Base-by-base conservation (phyloP, 495 filamentous ascomycete genomes). In the Daldinia vernicosa region DNA sequence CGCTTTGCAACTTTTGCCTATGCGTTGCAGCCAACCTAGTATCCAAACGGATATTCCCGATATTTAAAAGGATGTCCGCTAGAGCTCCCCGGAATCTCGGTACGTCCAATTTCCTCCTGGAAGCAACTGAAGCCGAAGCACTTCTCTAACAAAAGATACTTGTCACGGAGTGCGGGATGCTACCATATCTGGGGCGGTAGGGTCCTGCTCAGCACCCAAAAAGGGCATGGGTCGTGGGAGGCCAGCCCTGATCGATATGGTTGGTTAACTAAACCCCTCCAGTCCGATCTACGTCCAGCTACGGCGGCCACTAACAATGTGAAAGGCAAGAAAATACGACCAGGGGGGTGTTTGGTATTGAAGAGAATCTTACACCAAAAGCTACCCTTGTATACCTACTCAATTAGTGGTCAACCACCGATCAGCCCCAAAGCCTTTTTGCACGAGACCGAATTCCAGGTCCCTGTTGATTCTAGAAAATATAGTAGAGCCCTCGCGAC, bases 101-200 rank as follows among this genome's bases (percentile, higher is more conserved):
- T 33, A 52, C 28, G 26, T 43, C 37, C 6, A 51, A 45, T 45
- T 47, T 39, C 60, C 66, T 58, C 63, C 40, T 60, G 39, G 35
- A 52, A 32, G 28, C 53, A 56, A 33, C 53, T 35, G 33, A 35
- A 56, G 53, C 78, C 78, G 78, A 79, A 69, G 72, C 75, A 75
- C 64, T 71, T 76, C 78, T 75, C 77, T 74, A 40, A 77, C 77
- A 75, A 69, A 62, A 76, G 58, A 66, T 58, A 71, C 67, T 76
- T 69, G 69, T 66, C 71, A 71, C 74, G 72, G 75, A 74, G 72
- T 73, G 75, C 72, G 76, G 74, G 70, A 75, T 74, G 66, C 50
- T 63, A 69, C 71, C 71, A 66, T 67, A 24, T 50, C 66, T 74
- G 62, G 70, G 70, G 70, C 61, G 27, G 65, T 72, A 60, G 65